Base-by-base conservation (phyloP, 805 yeast species). In the Ogataea populi-albae region DNA sequence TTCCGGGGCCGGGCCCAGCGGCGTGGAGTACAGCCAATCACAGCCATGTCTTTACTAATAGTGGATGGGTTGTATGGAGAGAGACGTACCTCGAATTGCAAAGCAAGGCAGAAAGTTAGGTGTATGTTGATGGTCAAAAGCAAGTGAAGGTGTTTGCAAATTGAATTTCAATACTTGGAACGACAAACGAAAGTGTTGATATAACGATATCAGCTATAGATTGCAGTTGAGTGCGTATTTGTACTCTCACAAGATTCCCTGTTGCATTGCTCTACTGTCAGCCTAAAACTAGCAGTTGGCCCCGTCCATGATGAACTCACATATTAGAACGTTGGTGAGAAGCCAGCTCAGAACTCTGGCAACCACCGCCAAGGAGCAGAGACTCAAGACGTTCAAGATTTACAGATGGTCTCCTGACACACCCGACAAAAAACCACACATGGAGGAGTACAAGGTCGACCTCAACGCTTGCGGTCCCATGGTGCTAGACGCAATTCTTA, bases 321-420 rank as follows among this genome's bases (percentile, higher is more conserved):
- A 35, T 33, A 16, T 43, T 30, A 37, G 24, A 30, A 35, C 21
- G 17, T 26, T 42, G 5, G 19, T 44, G 35, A 45, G 41, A 24
- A 26, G 25, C 17, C 49, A 36, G 32, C 7, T 43, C 10, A 57
- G 61, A 50, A 40, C 55, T 7, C 59, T 72, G 48, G 79, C 78
- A 32, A 73, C 86, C 17, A 67, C 75, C 17, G 74, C 81, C 32
- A 75, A 67, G 41, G 64, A 71, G 10, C 78, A 79, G 32, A 71
- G 82, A 43, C 47, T 82, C 51, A 93, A 93, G 71, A 77, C 81
- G 21, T 89, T 93, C 67, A 86, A 89, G 61, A 81, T 93, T 55
- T 93, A 93, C 75, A 81, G 98, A 70, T 93, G 98, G 98, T 85
- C 84, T 57, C 98, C 98, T 38, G 98, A 93, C 62, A 78, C 86